Conservation (phyloP, 495 filamentous ascomycete genomes). For the Amniculicola lignicola region DNA sequence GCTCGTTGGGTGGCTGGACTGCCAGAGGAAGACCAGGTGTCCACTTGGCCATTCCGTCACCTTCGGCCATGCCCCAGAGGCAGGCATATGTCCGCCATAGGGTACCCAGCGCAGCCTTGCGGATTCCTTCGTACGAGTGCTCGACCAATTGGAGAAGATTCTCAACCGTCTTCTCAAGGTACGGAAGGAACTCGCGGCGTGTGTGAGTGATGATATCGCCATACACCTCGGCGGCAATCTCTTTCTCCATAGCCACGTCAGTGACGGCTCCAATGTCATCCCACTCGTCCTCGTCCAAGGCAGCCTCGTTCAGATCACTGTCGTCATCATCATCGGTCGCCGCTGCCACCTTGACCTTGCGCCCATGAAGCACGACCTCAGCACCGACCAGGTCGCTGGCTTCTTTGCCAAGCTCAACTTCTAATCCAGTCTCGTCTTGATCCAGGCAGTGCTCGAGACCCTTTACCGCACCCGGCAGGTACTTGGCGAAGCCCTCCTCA, state of each 20-base stretch:
- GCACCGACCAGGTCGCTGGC: constrained; percentile 74
- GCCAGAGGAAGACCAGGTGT: constrained; percentile 81
- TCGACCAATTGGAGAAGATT: constrained; percentile 73
- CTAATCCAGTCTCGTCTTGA: constrained; percentile 83
- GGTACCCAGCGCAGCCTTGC: constrained; percentile 84
- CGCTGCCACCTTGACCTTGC: constrained; percentile 75
- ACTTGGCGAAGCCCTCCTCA: constrained; percentile 80
- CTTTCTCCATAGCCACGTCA: constrained; percentile 89
- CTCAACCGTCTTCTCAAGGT: constrained; percentile 87
- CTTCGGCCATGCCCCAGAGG: constrained; percentile 83
- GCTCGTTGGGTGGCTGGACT: constrained; percentile 67
- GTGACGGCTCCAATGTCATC: constrained; percentile 79
- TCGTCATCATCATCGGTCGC: constrained; percentile 40
- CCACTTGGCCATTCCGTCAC: constrained; percentile 76
- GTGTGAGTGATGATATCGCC: constrained; percentile 89
- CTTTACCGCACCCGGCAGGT: constrained; percentile 80
- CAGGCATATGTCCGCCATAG: constrained; percentile 91
- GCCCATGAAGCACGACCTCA: constrained; percentile 71
- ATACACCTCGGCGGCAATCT: constrained; percentile 91
- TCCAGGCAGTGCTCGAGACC: constrained; percentile 81
- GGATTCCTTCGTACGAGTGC: constrained; percentile 88
- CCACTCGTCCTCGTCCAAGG: constrained; percentile 70
- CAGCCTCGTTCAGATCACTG: constrained; percentile 36
- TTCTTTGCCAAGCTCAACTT: constrained; percentile 73
- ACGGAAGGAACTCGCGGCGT: constrained; percentile 72